Evolutionary conservation across 208 protist genomes (phyloP).

Genomic region (Leishmania tarentolae): DNA sequence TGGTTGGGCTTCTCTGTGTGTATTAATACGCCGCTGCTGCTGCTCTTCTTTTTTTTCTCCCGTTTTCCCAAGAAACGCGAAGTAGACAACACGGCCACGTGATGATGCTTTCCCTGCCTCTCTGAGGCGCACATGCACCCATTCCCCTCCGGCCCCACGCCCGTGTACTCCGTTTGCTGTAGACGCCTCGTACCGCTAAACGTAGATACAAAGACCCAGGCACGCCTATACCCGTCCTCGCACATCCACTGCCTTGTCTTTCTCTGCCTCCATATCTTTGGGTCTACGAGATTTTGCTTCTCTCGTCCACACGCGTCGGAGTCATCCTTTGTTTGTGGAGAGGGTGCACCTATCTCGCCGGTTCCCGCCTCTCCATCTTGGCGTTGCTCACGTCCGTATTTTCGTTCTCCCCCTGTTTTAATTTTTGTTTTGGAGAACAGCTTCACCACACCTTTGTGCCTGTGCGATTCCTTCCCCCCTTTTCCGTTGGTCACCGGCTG

Average conservation of each 20-base stretch:
- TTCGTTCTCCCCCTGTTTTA: neutral
- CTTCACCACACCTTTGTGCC: neutral
- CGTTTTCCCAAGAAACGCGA: neutral
- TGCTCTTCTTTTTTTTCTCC: neutral
- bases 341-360: neutral
- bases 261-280: neutral
- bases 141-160: neutral
- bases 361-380: neutral
- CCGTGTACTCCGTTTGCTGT: neutral
- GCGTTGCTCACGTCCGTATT: neutral
- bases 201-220: neutral
- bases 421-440: neutral
- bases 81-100: neutral
- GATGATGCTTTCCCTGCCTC: neutral
- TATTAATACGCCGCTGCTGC: neutral
- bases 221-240: neutral
- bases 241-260: neutral
- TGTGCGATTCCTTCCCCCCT: neutral
- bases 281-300: neutral
- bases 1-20: constrained; percentile 6
- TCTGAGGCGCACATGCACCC: neutral
- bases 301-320: neutral
- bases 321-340: neutral
- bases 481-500: neutral
- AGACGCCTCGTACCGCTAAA: neutral